phyloP scores from a whole-genome alignment of 129 eudicot genomes.

The Pseudognaphalium luteoalbum region DNA sequence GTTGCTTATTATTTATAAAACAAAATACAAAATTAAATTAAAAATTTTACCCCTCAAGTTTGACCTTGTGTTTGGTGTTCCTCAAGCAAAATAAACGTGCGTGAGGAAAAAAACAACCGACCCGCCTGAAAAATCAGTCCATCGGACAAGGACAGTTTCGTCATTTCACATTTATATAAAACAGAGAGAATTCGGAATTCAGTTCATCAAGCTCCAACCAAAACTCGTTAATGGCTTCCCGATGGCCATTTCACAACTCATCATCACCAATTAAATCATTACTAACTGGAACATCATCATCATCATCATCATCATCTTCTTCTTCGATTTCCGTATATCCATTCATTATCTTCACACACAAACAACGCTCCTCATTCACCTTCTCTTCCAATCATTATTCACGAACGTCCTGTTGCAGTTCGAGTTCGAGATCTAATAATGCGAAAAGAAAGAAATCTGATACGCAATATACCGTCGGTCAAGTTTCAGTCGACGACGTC shows the following conservation, averaged over 20 bases:
- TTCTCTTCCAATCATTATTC: slow-evolving; percentile 24
- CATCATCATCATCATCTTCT: slow-evolving; percentile 23
- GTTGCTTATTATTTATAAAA: no score
- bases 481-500: slow-evolving; percentile 17
- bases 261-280: slow-evolving; percentile 6
- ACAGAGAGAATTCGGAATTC: neutral
- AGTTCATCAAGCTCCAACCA: slow-evolving; percentile 2
- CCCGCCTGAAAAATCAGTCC: neutral
- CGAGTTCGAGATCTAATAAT: slow-evolving; percentile 23
- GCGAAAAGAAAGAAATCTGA: slow-evolving; percentile 28
- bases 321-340: slow-evolving; percentile 33
- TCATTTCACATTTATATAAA: slow-evolving; percentile 8
- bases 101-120: neutral
- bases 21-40: neutral
- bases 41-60: neutral
- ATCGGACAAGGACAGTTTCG: neutral
- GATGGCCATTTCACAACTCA: slow-evolving; percentile 36
- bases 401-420: slow-evolving; percentile 28
- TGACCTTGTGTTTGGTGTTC: neutral
- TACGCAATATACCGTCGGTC: slow-evolving; percentile 19
- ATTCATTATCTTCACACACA: slow-evolving; percentile 22
- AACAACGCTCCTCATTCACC: slow-evolving; percentile 24
- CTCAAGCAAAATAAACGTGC: slow-evolving; percentile 27
- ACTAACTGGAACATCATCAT: slow-evolving; percentile 10
- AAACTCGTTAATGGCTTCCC: slow-evolving; percentile 47